phyloP scores from a whole-genome alignment of 768 basidiomycete genomes.

The Crassisporium funariophilum region DNA sequence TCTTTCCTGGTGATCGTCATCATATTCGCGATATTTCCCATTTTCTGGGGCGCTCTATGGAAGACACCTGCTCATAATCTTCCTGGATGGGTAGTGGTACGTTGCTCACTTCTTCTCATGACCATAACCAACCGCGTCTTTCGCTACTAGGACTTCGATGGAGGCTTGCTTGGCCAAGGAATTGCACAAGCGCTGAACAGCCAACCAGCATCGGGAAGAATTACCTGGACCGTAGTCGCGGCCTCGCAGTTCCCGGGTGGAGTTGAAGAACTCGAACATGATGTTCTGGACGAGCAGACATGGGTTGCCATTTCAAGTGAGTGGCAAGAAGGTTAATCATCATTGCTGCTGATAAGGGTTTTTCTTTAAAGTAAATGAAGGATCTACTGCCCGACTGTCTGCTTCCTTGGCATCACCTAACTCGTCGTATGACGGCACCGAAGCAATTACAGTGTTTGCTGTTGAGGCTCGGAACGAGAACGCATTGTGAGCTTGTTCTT shows the following conservation, averaged over 20 bases:
- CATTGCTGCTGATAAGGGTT: neutral
- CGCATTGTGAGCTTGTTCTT: slow-evolving; percentile 46
- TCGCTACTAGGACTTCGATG: slow-evolving; percentile 58
- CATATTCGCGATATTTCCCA: slow-evolving; percentile 53
- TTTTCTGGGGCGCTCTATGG: slow-evolving; percentile 61
- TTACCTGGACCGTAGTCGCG: slow-evolving; percentile 49
- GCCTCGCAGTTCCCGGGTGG: slow-evolving; percentile 49
- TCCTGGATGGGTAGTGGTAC: slow-evolving; percentile 59
- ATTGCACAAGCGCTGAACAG: slow-evolving; percentile 42
- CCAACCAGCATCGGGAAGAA: slow-evolving; percentile 26
- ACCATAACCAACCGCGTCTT: neutral
- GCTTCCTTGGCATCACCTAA: slow-evolving; percentile 41
- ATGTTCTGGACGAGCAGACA: slow-evolving; percentile 49
- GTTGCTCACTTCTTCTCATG: slow-evolving; percentile 19
- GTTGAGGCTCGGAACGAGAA: slow-evolving; percentile 59
- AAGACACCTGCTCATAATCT: slow-evolving; percentile 44
- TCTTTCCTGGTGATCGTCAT: slow-evolving; percentile 39
- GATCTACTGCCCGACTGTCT: slow-evolving; percentile 38
- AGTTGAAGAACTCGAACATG: slow-evolving; percentile 39
- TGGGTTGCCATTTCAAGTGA: slow-evolving; percentile 60
- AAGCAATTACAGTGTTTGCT: slow-evolving; percentile 50
- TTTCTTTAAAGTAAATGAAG: slow-evolving; percentile 39
- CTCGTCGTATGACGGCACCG: slow-evolving; percentile 46
- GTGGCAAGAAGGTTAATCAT: too few relatives aligned
- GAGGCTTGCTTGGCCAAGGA: slow-evolving; percentile 48